These are phyloP conservation scores for Sergeia podlipaevii DNA, from an alignment of 208 protist genomes.

Conservation along the genomic window DNA sequence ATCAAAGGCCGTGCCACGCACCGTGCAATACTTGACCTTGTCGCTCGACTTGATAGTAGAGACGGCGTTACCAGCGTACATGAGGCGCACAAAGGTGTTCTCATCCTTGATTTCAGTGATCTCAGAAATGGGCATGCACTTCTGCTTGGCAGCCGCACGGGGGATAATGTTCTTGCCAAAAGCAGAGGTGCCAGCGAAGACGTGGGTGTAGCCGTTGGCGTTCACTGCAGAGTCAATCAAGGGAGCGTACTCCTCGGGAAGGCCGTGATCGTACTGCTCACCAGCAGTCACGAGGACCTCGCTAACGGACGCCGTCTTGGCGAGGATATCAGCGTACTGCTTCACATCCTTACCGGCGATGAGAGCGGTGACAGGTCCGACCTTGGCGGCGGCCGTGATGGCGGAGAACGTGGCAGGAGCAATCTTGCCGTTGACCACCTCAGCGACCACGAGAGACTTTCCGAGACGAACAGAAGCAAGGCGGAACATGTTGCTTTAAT, in stretches of 20 bases:
- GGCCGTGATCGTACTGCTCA: slow-evolving; percentile 68
- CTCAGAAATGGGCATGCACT: slow-evolving; percentile 92
- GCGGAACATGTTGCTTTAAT: slow-evolving; percentile 45
- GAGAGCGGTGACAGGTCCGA: slow-evolving; percentile 83
- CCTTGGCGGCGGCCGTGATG: slow-evolving; percentile 80
- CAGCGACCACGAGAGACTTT: slow-evolving; percentile 73
- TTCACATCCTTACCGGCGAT: slow-evolving; percentile 61
- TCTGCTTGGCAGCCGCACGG: slow-evolving; percentile 86
- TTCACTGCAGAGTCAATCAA: slow-evolving; percentile 50
- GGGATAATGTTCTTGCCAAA: slow-evolving; percentile 96
- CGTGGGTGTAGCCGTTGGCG: slow-evolving; percentile 89
- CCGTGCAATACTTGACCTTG: slow-evolving; percentile 92
- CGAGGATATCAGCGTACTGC: slow-evolving; percentile 32
- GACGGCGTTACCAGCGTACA: slow-evolving; percentile 98
- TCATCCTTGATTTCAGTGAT: slow-evolving; percentile 87
- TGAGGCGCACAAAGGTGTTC: slow-evolving; percentile 95
- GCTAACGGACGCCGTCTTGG: slow-evolving; percentile 73
- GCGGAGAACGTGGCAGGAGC: slow-evolving; percentile 77
- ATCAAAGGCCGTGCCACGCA: slow-evolving; percentile 92
- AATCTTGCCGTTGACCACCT: slow-evolving; percentile 63
- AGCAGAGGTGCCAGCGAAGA: slow-evolving; percentile 89
- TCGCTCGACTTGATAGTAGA: slow-evolving; percentile 92
- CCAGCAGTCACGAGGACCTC: slow-evolving; percentile 70
- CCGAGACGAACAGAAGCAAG: slow-evolving; percentile 19
- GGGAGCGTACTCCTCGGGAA: slow-evolving; percentile 81